phyloP scores from a whole-genome alignment of 768 basidiomycete species.

The Kwoniella shandongensis region DNA sequence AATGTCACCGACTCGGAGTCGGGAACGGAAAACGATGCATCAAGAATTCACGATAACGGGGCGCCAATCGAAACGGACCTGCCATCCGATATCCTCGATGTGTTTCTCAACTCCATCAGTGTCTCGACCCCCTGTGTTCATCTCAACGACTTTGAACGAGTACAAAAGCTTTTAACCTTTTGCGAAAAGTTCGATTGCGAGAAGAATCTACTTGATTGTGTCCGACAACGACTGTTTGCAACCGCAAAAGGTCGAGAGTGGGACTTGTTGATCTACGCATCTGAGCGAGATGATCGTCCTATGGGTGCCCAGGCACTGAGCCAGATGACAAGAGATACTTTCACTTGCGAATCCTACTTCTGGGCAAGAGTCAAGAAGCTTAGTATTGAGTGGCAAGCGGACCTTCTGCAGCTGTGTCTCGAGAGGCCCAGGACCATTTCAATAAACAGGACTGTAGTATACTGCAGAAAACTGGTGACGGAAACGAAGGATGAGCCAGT shows the following conservation, averaged over 20 bases:
- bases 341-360: background rate
- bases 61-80: background rate
- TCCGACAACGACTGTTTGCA: conserved; percentile 1
- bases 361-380: background rate
- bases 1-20: background rate
- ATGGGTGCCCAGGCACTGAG: background rate
- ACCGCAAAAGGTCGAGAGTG: background rate
- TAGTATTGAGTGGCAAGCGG: background rate
- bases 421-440: background rate
- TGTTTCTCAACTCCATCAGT: background rate
- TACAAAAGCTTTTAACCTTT: background rate
- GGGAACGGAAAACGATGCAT: background rate
- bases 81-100: background rate
- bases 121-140: background rate
- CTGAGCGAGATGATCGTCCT: background rate
- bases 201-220: background rate
- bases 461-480: too few relatives aligned
- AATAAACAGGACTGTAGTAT: too few relatives aligned
- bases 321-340: background rate
- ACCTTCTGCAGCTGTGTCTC: background rate
- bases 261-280: background rate
- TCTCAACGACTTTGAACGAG: background rate
- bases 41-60: background rate
- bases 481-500: too few relatives aligned
- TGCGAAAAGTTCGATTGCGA: background rate